These are phyloP conservation scores for Colletotrichum shisoi DNA, from an alignment of 2,329 filamentous ascomycete genomes.

Conservation along the genomic window DNA sequence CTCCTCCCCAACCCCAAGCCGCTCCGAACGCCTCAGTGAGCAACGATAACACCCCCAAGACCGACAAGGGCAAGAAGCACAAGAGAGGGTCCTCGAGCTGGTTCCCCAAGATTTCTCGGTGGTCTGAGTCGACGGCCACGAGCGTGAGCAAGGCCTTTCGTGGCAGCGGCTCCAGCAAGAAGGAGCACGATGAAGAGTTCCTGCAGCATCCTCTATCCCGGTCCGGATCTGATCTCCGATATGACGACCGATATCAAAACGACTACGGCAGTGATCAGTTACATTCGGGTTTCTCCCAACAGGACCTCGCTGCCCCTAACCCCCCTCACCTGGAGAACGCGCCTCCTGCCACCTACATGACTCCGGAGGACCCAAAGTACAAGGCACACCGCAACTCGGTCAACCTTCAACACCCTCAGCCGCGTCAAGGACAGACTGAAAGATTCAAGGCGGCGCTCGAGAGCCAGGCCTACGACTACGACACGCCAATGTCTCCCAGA, in stretches of 20 bases:
- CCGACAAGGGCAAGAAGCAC: constrained; percentile 83
- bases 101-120: constrained; percentile 93
- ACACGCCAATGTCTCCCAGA: constrained; percentile 65
- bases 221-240: constrained; percentile 78
- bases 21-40: constrained; percentile 61
- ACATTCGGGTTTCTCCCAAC: constrained; percentile 64
- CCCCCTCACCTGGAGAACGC: constrained; percentile 39
- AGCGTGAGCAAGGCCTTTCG: constrained; percentile 82
- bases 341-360: constrained; percentile 63
- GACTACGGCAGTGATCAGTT: constrained; percentile 69
- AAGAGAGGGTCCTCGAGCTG: constrained; percentile 80
- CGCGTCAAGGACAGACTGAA: constrained; percentile 75
- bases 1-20: constrained; percentile 63
- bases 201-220: constrained; percentile 69
- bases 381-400: constrained; percentile 82
- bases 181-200: constrained; percentile 68
- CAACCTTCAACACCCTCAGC: constrained; percentile 81
- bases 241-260: constrained; percentile 66
- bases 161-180: constrained; percentile 66
- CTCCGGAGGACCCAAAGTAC: constrained; percentile 77
- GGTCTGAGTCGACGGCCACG: constrained; percentile 95
- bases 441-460: constrained; percentile 78
- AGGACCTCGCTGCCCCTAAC: constrained; percentile 52
- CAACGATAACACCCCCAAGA: constrained; percentile 80
- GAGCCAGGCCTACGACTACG: constrained; percentile 73